A percentile compares a stretch with the other conserved stretches of the same genome.
Evolutionary conservation across 2,329 filamentous ascomycete genomes (phyloP).

Genomic region (Alternaria sp.): DNA sequence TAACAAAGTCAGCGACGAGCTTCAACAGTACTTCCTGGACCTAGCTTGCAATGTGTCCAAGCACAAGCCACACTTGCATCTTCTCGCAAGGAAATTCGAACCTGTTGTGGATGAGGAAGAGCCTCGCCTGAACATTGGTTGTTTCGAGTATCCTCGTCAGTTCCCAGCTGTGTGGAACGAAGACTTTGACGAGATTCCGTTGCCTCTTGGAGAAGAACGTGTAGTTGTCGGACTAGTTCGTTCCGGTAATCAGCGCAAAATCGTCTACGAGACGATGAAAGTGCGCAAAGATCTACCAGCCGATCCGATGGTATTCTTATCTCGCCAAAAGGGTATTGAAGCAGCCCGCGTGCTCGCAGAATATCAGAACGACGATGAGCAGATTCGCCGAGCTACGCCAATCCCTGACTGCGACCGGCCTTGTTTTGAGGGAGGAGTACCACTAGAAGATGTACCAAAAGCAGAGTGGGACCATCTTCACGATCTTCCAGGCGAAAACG

Average conservation of each 20-base stretch:
- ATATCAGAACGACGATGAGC: background rate
- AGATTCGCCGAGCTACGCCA: background rate
- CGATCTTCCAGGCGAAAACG: background rate
- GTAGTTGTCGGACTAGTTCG: background rate
- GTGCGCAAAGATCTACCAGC: background rate
- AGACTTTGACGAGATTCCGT: background rate
- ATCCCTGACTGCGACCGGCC: background rate
- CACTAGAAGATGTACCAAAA: background rate
- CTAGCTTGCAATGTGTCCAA: background rate
- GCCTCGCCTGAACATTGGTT: background rate
- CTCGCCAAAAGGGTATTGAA: background rate
- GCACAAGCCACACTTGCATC: background rate
- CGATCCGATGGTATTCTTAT: background rate
- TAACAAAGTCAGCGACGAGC: background rate
- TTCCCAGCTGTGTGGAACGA: background rate
- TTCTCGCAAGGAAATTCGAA: background rate
- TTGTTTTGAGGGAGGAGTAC: background rate
- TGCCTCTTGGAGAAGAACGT: background rate
- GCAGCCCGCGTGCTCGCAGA: background rate
- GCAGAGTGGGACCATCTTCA: background rate
- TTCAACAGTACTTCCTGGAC: background rate
- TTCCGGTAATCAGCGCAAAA: background rate
- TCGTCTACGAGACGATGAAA: background rate
- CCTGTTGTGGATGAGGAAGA: background rate
- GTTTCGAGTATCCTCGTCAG: background rate